phyloP scores from a whole-genome alignment of 371 early-diverging fungal species.

The Mortierella polycephala region DNA sequence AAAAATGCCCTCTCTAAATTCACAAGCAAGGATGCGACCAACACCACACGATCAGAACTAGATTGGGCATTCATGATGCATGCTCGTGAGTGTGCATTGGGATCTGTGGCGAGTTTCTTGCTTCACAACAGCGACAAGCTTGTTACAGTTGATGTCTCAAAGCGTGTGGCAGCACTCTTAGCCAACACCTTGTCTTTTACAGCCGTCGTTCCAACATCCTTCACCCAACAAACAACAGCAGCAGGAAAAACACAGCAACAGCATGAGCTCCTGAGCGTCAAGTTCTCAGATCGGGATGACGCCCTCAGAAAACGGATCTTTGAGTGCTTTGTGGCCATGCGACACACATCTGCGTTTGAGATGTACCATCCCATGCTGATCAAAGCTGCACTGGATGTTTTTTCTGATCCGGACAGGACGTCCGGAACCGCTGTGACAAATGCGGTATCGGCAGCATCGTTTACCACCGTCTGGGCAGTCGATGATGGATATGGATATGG shows the following conservation, averaged over 20 bases:
- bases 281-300: constrained; percentile 72
- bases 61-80: constrained; percentile 79
- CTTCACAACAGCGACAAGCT: constrained; percentile 73
- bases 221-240: constrained; percentile 50
- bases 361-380: constrained; percentile 48
- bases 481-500: constrained; percentile 73
- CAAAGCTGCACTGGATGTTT: constrained; percentile 55
- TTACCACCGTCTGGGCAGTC: constrained; percentile 66
- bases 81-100: constrained; percentile 75
- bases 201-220: constrained; percentile 66
- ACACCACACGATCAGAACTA: constrained; percentile 68
- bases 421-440: constrained; percentile 62
- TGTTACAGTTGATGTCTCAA: constrained; percentile 80
- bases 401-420: constrained; percentile 68
- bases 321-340: constrained; percentile 76
- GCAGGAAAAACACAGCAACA: constrained; percentile 50
- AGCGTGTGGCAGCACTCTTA: constrained; percentile 82
- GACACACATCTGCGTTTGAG: constrained; percentile 77
- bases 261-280: constrained; percentile 56
- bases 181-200: constrained; percentile 80
- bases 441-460: constrained; percentile 65
- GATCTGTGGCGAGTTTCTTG: constrained; percentile 79
- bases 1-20: constrained; percentile 74
- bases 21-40: constrained; percentile 62
- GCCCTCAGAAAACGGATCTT: constrained; percentile 74